Conservation (phyloP, 208 protist genomes). For the Crithidia thermophila region DNA sequence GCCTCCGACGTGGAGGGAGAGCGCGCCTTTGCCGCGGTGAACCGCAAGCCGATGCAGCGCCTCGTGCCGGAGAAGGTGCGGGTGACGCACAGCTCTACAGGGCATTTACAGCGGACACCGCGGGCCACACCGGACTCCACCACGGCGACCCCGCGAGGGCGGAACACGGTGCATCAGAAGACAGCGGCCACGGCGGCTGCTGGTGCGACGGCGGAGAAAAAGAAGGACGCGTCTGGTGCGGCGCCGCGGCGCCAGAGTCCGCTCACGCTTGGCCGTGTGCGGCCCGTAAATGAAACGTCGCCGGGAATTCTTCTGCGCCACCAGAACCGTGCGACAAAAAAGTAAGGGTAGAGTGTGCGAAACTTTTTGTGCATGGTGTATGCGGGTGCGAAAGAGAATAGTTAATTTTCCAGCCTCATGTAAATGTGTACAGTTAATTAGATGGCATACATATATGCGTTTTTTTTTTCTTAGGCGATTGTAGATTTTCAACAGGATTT, state of each 20-base stretch:
- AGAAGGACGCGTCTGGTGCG: background rate
- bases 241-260: background rate
- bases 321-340: background rate
- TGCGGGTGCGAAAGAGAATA: background rate
- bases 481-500: background rate
- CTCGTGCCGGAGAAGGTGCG: slow-evolving; percentile 13
- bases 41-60: slow-evolving; percentile 8
- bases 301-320: slow-evolving; percentile 33
- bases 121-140: background rate
- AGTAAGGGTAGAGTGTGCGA: background rate
- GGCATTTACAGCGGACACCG: background rate
- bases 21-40: slow-evolving; percentile 5
- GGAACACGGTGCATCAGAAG: background rate
- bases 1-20: background rate
- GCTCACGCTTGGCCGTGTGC: slow-evolving; percentile 30
- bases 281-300: slow-evolving; percentile 42
- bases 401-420: too few species aligned
- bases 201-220: background rate
- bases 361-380: background rate
- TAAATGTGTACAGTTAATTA: too few species aligned
- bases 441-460: too few species aligned
- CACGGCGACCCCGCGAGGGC: background rate
- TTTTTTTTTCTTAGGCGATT: background rate
- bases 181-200: background rate
- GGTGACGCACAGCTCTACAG: background rate